Conservation (phyloP, 2,329 filamentous ascomycete genomes). For the Ceratocystis cacaofunesta region DNA sequence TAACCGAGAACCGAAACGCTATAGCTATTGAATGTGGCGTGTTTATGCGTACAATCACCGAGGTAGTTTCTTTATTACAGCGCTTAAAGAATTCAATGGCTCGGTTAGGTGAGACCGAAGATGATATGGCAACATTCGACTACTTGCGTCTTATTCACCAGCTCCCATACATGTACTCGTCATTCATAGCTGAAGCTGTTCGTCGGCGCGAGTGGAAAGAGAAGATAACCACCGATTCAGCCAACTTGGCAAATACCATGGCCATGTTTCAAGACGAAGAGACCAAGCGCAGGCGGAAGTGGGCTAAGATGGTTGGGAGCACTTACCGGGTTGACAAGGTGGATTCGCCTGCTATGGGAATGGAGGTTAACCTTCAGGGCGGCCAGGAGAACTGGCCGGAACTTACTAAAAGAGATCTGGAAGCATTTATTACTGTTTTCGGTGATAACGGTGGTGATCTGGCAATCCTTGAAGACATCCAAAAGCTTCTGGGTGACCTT, state of each 20-base stretch:
- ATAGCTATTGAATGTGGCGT: conserved; percentile 50
- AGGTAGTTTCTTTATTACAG: conserved; percentile 32
- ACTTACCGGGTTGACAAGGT: conserved; percentile 51
- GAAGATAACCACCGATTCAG: conserved; percentile 76
- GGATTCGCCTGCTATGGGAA: conserved; percentile 55
- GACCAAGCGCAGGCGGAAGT: conserved; percentile 71
- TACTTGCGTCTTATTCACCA: conserved; percentile 66
- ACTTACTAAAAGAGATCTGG: conserved; percentile 60
- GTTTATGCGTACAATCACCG: conserved; percentile 71
- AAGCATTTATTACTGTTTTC: conserved; percentile 54
- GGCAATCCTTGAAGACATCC: conserved; percentile 53
- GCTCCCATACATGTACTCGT: conserved; percentile 79
- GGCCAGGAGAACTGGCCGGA: conserved; percentile 73
- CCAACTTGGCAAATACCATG: conserved; percentile 82
- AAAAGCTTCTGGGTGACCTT: conserved; percentile 63
- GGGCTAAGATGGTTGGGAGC: conserved; percentile 72
- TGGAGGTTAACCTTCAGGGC: conserved; percentile 74
- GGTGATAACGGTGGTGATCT: conserved; percentile 50
- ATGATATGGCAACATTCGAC: conserved; percentile 68
- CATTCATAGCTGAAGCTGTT: conserved; percentile 72
- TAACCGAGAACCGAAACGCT: conserved; percentile 51
- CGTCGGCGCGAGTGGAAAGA: conserved; percentile 80
- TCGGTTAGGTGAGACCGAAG: conserved; percentile 54
- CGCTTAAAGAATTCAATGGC: conserved; percentile 49
- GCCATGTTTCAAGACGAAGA: conserved; percentile 87